phyloP scores from a whole-genome alignment of 2,329 filamentous ascomycete genomes.

The Talaromyces marneffei region DNA sequence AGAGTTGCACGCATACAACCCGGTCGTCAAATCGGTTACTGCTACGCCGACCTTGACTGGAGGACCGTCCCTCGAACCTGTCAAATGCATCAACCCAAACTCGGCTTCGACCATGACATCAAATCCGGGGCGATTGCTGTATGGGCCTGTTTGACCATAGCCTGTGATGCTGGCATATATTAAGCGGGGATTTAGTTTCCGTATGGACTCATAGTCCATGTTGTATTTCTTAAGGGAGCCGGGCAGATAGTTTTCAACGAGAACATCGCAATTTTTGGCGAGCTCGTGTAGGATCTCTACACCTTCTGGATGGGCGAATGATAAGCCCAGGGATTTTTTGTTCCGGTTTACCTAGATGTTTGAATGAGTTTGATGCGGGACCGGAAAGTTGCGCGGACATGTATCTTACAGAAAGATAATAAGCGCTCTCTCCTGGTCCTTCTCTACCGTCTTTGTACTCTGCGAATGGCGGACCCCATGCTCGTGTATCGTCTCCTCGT shows the following conservation, averaged over 20 bases:
- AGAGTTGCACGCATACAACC: slow-evolving; percentile 88
- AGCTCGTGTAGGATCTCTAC: slow-evolving; percentile 83
- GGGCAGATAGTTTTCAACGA: slow-evolving; percentile 96
- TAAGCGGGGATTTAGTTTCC: slow-evolving; percentile 72
- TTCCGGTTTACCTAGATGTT: slow-evolving; percentile 76
- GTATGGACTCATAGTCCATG: slow-evolving; percentile 79
- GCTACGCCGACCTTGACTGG: slow-evolving; percentile 98
- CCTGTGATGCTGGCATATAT: slow-evolving; percentile 97
- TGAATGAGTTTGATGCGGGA: not conserved
- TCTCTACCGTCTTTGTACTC: slow-evolving; percentile 59
- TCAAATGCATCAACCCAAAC: slow-evolving; percentile 98
- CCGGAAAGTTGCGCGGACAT: not conserved
- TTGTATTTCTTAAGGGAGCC: slow-evolving; percentile 82
- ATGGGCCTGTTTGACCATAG: slow-evolving; percentile 92
- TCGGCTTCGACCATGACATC: slow-evolving; percentile 99
- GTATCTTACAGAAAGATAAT: slow-evolving; percentile 72
- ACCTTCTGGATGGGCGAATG: slow-evolving; percentile 78
- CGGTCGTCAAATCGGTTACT: slow-evolving; percentile 92
- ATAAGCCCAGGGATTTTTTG: slow-evolving; percentile 88
- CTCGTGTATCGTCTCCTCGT: slow-evolving; percentile 85
- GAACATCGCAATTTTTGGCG: slow-evolving; percentile 76
- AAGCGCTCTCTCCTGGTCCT: slow-evolving; percentile 83
- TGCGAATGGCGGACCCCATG: slow-evolving; percentile 95
- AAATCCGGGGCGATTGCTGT: slow-evolving; percentile 81
- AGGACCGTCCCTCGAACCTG: slow-evolving; percentile 76